Conservation (phyloP, 129 eudicot species). For the Glebionis coronaria region DNA sequence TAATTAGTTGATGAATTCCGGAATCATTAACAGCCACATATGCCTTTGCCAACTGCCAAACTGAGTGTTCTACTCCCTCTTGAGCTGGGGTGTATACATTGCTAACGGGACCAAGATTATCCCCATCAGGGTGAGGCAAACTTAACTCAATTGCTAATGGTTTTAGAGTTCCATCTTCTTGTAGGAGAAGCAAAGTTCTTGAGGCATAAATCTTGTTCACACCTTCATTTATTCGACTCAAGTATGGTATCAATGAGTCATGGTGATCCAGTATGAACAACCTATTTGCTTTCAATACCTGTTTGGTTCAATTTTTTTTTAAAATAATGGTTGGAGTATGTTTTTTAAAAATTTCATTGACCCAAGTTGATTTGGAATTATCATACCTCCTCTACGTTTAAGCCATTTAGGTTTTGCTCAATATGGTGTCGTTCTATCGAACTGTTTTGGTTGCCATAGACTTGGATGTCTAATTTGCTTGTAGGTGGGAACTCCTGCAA, state of each 20-base stretch:
- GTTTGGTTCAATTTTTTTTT: neutral
- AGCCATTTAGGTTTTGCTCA: constrained; percentile 41
- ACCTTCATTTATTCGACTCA: constrained; percentile 57
- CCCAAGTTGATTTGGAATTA: neutral
- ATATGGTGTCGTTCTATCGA: constrained; percentile 43
- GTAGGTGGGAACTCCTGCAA: constrained; percentile 71
- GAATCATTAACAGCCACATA: constrained; percentile 76
- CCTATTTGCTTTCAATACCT: constrained; percentile 47
- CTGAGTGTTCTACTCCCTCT: constrained; percentile 46
- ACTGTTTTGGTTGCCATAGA: constrained; percentile 61
- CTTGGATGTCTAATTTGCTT: constrained; percentile 48
- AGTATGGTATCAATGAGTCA: constrained; percentile 62
- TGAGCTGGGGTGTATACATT: constrained; percentile 56
- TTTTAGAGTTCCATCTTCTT: constrained; percentile 54
- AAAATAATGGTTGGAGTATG: neutral
- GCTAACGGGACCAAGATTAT: constrained; percentile 45
- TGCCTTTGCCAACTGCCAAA: constrained; percentile 83
- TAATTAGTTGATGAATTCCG: constrained; percentile 75
- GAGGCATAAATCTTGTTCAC: constrained; percentile 60
- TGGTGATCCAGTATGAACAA: constrained; percentile 70
- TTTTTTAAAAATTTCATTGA: neutral
- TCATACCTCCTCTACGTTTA: constrained; percentile 49
- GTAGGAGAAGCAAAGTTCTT: constrained; percentile 57
- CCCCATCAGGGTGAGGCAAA: constrained; percentile 54
- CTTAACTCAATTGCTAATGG: constrained; percentile 72